These are phyloP conservation scores for Ogataea allantospora DNA, from an alignment of 805 yeast genomes.

Conservation along the genomic window DNA sequence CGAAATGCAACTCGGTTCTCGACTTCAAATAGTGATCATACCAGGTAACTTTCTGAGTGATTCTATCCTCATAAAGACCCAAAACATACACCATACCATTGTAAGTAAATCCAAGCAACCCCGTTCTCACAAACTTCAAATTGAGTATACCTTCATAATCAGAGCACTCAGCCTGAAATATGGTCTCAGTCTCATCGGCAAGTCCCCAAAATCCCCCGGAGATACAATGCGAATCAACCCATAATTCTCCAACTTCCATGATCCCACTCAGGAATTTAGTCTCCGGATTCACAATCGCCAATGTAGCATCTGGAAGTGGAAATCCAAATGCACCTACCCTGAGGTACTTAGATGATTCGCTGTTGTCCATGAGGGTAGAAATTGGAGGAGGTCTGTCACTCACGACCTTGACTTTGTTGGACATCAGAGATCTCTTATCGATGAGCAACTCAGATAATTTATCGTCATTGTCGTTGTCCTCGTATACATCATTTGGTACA, in stretches of 20 bases:
- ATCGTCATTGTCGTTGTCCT: slow-evolving; percentile 24
- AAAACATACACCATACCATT: slow-evolving; percentile 85
- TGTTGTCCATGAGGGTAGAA: slow-evolving; percentile 41
- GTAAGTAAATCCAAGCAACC: slow-evolving; percentile 82
- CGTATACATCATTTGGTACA: slow-evolving; percentile 32
- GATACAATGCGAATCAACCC: slow-evolving; percentile 93
- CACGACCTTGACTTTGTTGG: slow-evolving; percentile 68
- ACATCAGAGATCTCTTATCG: slow-evolving; percentile 69
- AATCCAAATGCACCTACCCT: slow-evolving; percentile 91
- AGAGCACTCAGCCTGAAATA: slow-evolving; percentile 79
- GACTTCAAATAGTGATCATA: slow-evolving; percentile 45
- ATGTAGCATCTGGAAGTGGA: slow-evolving; percentile 90
- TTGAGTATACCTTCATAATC: slow-evolving; percentile 70
- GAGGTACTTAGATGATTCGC: slow-evolving; percentile 47
- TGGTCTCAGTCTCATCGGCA: slow-evolving; percentile 63
- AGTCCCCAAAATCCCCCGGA: slow-evolving; percentile 87
- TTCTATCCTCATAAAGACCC: slow-evolving; percentile 89
- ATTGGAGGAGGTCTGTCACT: slow-evolving; percentile 55
- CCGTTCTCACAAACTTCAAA: slow-evolving; percentile 84
- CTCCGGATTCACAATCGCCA: slow-evolving; percentile 94
- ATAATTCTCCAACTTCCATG: slow-evolving; percentile 89
- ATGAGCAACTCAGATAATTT: slow-evolving; percentile 65
- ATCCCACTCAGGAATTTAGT: slow-evolving; percentile 69
- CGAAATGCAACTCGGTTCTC: no score
- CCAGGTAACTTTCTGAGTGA: slow-evolving; percentile 74